Conservation (phyloP, 805 yeast genomes). For the Ogataea glucozyma region DNA sequence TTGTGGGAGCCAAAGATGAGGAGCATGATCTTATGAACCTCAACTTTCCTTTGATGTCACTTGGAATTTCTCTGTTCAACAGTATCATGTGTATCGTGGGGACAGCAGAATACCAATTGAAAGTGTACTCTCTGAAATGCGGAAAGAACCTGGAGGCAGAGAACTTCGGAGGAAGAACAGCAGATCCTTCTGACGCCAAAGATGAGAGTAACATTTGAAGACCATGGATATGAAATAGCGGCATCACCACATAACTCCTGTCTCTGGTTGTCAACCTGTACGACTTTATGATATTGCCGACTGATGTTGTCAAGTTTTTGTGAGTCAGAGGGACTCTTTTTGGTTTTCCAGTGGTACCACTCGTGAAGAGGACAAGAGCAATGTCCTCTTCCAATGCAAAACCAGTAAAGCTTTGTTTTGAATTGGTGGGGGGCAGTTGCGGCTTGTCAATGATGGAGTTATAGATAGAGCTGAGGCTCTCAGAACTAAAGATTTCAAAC, state of each 20-base stretch:
- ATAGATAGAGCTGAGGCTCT: conserved; percentile 17
- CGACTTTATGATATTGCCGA: conserved; percentile 58
- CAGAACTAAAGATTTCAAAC: conserved; percentile 30
- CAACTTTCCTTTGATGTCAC: conserved; percentile 48
- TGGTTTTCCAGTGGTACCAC: conserved; percentile 77
- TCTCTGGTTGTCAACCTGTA: conserved; percentile 53
- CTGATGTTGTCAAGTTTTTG: conserved; percentile 58
- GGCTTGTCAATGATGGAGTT: conserved; percentile 23
- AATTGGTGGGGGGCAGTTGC: conserved; percentile 14
- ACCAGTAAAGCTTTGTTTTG: conserved; percentile 14
- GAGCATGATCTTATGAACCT: conserved; percentile 75
- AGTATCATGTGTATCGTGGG: conserved; percentile 75
- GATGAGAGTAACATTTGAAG: conserved; percentile 66
- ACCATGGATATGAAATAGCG: conserved; percentile 77
- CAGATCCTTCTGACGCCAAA: conserved; percentile 58
- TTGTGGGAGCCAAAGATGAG: conserved; percentile 66
- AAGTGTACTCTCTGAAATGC: conserved; percentile 49
- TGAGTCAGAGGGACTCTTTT: conserved; percentile 75
- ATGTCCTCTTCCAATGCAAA: conserved; percentile 41
- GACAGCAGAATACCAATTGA: conserved; percentile 76
- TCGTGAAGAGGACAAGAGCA: conserved; percentile 68
- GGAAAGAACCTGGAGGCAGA: conserved; percentile 63
- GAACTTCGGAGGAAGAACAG: conserved; percentile 61
- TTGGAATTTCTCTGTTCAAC: conserved; percentile 52
- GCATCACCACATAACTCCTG: conserved; percentile 68